Percentiles rank a stretch among this genome's conserved stretches.
These are phyloP conservation scores for Geosmithia flava DNA, from an alignment of 2,329 filamentous ascomycete species.

Conservation along the genomic window DNA sequence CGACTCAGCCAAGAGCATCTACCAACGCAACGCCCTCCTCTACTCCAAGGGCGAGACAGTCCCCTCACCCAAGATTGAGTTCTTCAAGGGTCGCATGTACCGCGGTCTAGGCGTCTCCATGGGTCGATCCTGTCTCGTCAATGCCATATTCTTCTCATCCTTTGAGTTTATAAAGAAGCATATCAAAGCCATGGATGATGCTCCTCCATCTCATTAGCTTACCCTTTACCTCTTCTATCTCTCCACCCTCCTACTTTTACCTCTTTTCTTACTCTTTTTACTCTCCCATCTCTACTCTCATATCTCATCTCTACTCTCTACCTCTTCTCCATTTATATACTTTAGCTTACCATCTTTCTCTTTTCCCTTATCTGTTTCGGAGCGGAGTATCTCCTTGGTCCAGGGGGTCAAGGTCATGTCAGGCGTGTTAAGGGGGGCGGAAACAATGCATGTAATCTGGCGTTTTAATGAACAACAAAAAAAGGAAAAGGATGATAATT, in stretches of 20 bases:
- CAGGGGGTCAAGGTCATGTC: too few relatives aligned
- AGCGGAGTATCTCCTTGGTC: too few relatives aligned
- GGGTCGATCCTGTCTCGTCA: conserved; percentile 69
- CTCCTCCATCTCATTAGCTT: conserved; percentile 2
- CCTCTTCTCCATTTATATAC: background rate
- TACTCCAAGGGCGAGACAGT: conserved; percentile 53
- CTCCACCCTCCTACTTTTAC: background rate
- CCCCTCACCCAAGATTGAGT: conserved; percentile 60
- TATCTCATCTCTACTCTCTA: background rate
- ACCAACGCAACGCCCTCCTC: conserved; percentile 69
- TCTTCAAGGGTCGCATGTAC: conserved; percentile 70
- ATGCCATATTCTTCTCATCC: conserved; percentile 81
- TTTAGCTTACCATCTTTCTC: background rate
- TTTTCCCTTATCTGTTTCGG: too few relatives aligned
- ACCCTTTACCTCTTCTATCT: background rate
- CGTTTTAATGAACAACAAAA: too few relatives aligned
- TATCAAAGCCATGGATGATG: conserved; percentile 41
- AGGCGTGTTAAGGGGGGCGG: too few relatives aligned
- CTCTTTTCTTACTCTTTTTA: background rate
- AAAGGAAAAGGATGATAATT: too few relatives aligned
- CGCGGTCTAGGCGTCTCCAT: conserved; percentile 74
- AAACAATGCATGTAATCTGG: too few relatives aligned
- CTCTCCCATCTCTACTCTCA: background rate
- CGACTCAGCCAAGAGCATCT: conserved; percentile 75
- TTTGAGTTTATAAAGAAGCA: conserved; percentile 74